Base-by-base conservation (phyloP, 2,329 filamentous ascomycete species). In the Ophiostoma ulmi region DNA sequence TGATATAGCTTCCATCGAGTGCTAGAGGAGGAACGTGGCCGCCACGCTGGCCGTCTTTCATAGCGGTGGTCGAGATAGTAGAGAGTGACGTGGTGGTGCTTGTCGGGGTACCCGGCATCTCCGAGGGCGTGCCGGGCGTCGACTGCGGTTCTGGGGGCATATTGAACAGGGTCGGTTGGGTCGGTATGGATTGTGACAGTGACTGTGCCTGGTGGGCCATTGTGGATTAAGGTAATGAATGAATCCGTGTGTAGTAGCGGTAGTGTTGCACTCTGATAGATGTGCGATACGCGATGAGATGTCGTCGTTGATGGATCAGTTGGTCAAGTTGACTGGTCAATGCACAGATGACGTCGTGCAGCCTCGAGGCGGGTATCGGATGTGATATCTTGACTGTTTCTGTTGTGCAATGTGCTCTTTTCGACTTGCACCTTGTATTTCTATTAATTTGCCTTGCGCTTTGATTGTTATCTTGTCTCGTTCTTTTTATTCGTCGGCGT, bases 41-140 rank as follows among this genome's bases (percentile, higher is more conserved):
- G 74, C 94, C 94, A 72, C 93, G 91, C 77, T 97, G 93, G 75
- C 94, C 94, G 78, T 98, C 94, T 81, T 97, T 97, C 84, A 97
- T 97, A 69, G 94, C 94, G 14, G 93, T 95, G 22, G 94, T 97
- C 20, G 93, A 97, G 67, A 98, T 86, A 58, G 93, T 90, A 36
- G 93, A 97, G 77, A 98, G 90, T 69, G 93, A 96, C 14, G 94
- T 97, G 3, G 92, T 96, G 58, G 91, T 91, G 75, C 93, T 97
- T 74, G 95, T 97, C 3, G 94, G 94, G 2, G 94, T 98, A 77
- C 94, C 94, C 92, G 94, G 94, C 81, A 92, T 90, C 77, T 97
- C 94, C 70, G 91, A 94, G 41, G 93, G 94, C 31, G 93, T 97
- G 74, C 92, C 91, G 70, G 92, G 90, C 73, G 92, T 91, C 48